Base-by-base conservation (phyloP, 1,139 yeast genomes). In the Torulaspora pretoriensis region DNA sequence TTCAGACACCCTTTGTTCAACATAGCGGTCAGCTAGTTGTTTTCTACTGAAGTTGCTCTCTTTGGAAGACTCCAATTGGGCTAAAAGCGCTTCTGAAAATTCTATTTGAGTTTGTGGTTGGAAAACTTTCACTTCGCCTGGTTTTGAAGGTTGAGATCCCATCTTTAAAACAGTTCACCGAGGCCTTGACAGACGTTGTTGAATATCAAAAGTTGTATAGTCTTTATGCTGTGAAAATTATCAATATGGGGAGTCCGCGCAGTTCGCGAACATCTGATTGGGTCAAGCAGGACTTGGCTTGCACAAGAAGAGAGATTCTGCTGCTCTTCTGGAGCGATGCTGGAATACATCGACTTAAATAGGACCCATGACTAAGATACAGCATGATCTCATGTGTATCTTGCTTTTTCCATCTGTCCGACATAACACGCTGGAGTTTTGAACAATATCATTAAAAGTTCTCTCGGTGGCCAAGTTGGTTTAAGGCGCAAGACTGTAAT, bases 31-130 rank as follows among this genome's bases (percentile, higher is more conserved):
- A 13, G 88, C 77, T 61, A 81, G 77, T 63, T 88, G 96, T 40
- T 83, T 75, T 60, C 96, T 80, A 14, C 95, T 78, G 64, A 79
- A 85, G 63, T 89, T 90, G 7, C 94, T 79, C 73, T 87, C 96
- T 37, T 78, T 73, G 7, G 85, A 75, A 41, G 77, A 72, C 56
- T 86, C 95, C 54, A 89, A 75, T 60, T 83, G 85, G 19, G 81
- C 74, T 52, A 87, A 71, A 50, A 83, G 77, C 24, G 80, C 75
- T 13, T 83, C 81, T 49, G 83, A 81, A 65, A 81, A 83, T 60
- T 84, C 88, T 40, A 86, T 80, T 36, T 92, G 90, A 4, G 90
- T 77, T 46, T 75, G 67, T 43, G 96, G 89, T 5, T 80, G 72
- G 60, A 80, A 81, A 41, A 80, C 81, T 67, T 77, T 81, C 33